Evolutionary conservation across 176 grass and related monocot species (phyloP).

Genomic region (bread wheat (Triticum aestivum)): IWGSC_CS_RefSeq_v2.1 NC_057814.1:527557785-527558284

Average conservation of each 20-base stretch:
- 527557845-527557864: constrained; percentile 63
- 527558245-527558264: background rate
- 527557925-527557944: constrained; percentile 12
- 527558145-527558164: constrained; percentile 80
- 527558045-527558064: background rate
- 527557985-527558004: constrained; percentile 30
- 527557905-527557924: constrained; percentile 45
- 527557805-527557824: constrained; percentile 32
- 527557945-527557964: constrained; percentile 35
- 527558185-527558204: constrained; percentile 71
- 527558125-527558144: constrained; percentile 75
- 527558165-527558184: constrained; percentile 72
- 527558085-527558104: constrained; percentile 34
- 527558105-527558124: constrained; percentile 53
- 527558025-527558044: constrained; percentile 9
- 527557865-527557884: constrained; percentile 40
- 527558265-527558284: constrained; percentile 4
- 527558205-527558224: constrained; percentile 87
- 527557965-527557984: constrained; percentile 10
- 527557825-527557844: constrained; percentile 59
- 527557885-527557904: constrained; percentile 62
- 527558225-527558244: constrained; percentile 15
- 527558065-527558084: background rate
- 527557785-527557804: background rate
- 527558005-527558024: background rate